These are phyloP conservation scores for Hypoxylon rickii DNA, from an alignment of 495 filamentous ascomycete genomes.

Conservation along the genomic window DNA sequence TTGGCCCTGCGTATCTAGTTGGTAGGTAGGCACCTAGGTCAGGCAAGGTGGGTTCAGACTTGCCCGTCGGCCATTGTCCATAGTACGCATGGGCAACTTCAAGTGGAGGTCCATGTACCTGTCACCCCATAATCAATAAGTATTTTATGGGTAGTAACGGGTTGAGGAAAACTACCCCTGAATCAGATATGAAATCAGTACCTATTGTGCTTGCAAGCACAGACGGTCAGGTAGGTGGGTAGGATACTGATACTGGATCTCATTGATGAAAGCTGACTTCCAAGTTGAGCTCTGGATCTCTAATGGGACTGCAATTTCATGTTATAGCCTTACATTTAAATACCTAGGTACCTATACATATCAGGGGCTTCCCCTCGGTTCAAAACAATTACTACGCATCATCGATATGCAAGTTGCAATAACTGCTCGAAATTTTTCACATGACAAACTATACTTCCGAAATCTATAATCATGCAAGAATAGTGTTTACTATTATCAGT, in stretches of 20 bases:
- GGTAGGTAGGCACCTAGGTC: no score
- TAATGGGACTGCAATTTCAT: no score
- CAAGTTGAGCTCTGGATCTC: neutral
- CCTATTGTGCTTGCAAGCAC: constrained; percentile 2
- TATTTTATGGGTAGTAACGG: no score
- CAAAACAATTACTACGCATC: no score
- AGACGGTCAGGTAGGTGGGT: neutral
- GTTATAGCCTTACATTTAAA: no score
- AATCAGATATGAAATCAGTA: constrained; percentile 20
- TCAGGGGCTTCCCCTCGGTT: no score
- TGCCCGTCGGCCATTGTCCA: constrained; percentile 22
- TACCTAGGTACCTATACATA: no score
- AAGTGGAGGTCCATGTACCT: constrained; percentile 10
- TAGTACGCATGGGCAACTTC: constrained; percentile 17
- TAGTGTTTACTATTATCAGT: neutral
- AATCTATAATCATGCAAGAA: neutral
- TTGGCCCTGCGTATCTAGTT: neutral
- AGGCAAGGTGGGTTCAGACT: no score
- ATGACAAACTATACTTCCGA: neutral
- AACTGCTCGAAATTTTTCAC: neutral
- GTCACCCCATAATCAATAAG: neutral
- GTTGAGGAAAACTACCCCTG: constrained; percentile 8
- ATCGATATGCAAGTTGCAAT: neutral
- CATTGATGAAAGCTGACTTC: neutral
- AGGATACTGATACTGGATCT: neutral